phyloP scores from a whole-genome alignment of 352 stramenopile genomes.

The Pythium sukuiense region DNA sequence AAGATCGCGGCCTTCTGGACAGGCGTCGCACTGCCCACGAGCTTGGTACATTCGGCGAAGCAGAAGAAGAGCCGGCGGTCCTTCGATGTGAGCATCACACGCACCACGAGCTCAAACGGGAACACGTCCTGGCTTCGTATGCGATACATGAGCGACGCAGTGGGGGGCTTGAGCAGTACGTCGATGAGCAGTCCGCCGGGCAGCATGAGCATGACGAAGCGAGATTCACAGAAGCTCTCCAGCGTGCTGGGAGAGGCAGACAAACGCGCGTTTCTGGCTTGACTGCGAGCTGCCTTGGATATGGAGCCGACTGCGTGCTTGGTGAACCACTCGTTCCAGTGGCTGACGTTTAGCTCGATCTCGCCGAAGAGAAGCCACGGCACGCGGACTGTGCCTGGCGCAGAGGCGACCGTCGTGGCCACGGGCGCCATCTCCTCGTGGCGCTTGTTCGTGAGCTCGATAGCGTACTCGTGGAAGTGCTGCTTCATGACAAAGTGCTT shows the following conservation, averaged over 20 bases:
- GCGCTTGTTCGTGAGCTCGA: conserved; percentile 8
- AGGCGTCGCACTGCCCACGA: conserved; percentile 43
- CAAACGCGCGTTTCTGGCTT: conserved; percentile 12
- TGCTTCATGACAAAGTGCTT: conserved; percentile 29
- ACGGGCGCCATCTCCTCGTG: conserved; percentile 3
- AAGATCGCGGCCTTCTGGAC: conserved; percentile 57
- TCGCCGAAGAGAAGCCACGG: conserved; percentile 56
- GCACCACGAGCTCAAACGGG: conserved; percentile 38
- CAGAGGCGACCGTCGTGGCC: neutral
- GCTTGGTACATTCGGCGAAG: conserved; percentile 64
- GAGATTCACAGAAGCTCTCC: conserved; percentile 45
- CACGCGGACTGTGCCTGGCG: conserved; percentile 37
- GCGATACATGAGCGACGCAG: conserved; percentile 23
- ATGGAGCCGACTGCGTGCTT: conserved; percentile 32
- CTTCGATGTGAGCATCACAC: conserved; percentile 49
- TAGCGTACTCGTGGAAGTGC: conserved; percentile 32
- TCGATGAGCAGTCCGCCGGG: conserved; percentile 40
- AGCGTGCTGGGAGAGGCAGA: conserved; percentile 17
- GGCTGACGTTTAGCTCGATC: conserved; percentile 54
- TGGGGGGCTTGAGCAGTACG: conserved; percentile 24
- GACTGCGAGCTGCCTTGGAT: conserved; percentile 2
- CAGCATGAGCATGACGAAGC: conserved; percentile 72
- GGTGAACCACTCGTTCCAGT: conserved; percentile 73
- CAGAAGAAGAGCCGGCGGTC: conserved; percentile 38
- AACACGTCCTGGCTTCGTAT: conserved; percentile 20